phyloP scores from a whole-genome alignment of 2,329 filamentous ascomycete genomes.

The Exophiala xenobiotica region DNA sequence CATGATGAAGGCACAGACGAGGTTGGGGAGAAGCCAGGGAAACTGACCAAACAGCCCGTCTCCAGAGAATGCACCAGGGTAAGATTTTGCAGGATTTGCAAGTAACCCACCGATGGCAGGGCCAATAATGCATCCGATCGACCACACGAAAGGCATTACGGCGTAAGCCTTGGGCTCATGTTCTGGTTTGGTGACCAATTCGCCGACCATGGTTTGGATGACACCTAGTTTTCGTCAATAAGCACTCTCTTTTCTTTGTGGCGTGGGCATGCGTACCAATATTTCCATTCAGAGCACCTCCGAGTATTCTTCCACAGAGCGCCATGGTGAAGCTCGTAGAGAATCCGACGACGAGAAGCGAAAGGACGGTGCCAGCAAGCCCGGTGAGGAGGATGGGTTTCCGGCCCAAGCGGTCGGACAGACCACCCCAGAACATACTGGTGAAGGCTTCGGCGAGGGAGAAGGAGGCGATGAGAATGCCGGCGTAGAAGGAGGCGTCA shows the following conservation, averaged over 20 bases:
- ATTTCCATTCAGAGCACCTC: conserved; percentile 85
- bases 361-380: conserved; percentile 77
- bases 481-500: conserved; percentile 85
- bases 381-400: conserved; percentile 83
- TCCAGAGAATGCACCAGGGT: conserved; percentile 67
- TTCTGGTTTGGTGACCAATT: conserved; percentile 77
- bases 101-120: conserved; percentile 86
- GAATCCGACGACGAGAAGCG: conserved; percentile 79
- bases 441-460: conserved; percentile 78
- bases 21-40: conserved; percentile 85
- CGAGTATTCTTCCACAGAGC: conserved; percentile 70
- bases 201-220: conserved; percentile 89
- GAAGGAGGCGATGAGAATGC: conserved; percentile 82
- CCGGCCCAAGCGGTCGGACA: conserved; percentile 78
- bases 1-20: conserved; percentile 76
- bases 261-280: conserved; percentile 48
- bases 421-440: conserved; percentile 81
- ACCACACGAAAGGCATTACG: conserved; percentile 94
- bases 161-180: conserved; percentile 86
- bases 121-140: conserved; percentile 82
- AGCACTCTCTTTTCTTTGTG: background rate
- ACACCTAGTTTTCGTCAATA: conserved; percentile 53
- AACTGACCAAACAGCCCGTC: conserved; percentile 69
- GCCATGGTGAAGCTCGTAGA: conserved; percentile 82
- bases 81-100: conserved; percentile 72